Percentiles rank a stretch among this genome's conserved stretches.
These are phyloP conservation scores for Petrea volubilis DNA, from an alignment of 257 asterid genomes.

Conservation along the genomic window DNA sequence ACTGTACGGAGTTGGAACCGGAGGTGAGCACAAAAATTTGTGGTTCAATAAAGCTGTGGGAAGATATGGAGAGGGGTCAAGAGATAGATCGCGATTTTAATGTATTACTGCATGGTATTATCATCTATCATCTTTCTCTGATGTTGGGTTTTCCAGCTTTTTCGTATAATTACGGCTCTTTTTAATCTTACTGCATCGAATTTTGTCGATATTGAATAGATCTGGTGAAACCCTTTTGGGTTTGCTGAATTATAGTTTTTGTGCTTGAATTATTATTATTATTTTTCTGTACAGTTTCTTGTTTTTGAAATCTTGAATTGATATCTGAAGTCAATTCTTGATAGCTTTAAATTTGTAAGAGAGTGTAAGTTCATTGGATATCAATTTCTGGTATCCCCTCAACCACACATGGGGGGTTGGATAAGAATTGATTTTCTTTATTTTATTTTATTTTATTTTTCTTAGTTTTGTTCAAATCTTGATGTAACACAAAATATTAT, in stretches of 20 bases:
- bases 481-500: neutral
- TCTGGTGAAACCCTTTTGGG: slow-evolving; percentile 15
- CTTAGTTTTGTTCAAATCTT: slow-evolving; percentile 9
- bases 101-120: slow-evolving; percentile 12
- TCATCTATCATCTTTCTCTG: neutral
- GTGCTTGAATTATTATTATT: neutral
- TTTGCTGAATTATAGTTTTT: neutral
- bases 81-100: neutral
- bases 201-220: slow-evolving; percentile 12
- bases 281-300: no score
- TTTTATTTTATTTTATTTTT: neutral
- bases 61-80: slow-evolving; percentile 54
- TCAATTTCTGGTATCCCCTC: neutral
- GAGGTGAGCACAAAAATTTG: slow-evolving; percentile 15
- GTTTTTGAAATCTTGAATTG: neutral
- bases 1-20: slow-evolving; percentile 12
- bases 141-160: neutral
- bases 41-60: slow-evolving; percentile 97
- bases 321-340: no score
- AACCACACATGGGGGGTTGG: slow-evolving; percentile 14
- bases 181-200: neutral
- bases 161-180: neutral
- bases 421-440: neutral
- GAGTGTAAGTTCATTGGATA: neutral
- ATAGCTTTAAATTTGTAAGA: neutral